phyloP scores from a whole-genome alignment of 116 monocot genomes.

The Iris pallida region DNA sequence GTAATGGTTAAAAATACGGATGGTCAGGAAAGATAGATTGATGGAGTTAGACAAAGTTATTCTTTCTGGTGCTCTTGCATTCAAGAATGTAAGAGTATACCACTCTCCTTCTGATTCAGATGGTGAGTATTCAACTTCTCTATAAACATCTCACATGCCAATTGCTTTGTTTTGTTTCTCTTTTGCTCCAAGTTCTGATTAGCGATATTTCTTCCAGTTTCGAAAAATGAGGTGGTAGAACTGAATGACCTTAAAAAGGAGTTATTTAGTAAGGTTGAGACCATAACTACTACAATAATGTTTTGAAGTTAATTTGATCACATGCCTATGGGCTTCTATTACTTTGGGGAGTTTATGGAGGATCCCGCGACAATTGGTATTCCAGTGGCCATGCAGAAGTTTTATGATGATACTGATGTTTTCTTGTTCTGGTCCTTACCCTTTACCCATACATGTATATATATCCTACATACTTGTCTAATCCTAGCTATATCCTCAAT shows the following conservation, averaged over 20 bases:
- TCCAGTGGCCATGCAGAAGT: conserved; percentile 59
- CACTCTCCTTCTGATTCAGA: conserved; percentile 18
- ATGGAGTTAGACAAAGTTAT: conserved; percentile 49
- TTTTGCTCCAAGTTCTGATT: conserved; percentile 4
- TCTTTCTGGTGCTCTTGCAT: conserved; percentile 36
- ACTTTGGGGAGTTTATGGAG: conserved; percentile 51
- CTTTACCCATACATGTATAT: too few relatives aligned
- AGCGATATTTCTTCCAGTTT: conserved; percentile 12
- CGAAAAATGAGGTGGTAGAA: conserved; percentile 28
- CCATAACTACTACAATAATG: conserved; percentile 46
- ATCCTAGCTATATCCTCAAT: too few relatives aligned
- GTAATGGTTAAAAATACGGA: conserved; percentile 21
- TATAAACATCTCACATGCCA: neutral
- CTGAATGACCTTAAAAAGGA: conserved; percentile 39
- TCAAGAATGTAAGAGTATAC: conserved; percentile 38
- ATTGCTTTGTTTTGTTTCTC: neutral
- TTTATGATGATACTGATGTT: conserved; percentile 39
- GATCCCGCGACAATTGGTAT: conserved; percentile 44
- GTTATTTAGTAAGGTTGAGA: conserved; percentile 39
- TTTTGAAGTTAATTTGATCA: conserved; percentile 41
- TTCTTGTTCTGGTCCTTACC: conserved; percentile 55
- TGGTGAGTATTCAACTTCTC: conserved; percentile 12
- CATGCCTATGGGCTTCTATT: conserved; percentile 41
- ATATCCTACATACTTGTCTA: too few relatives aligned
- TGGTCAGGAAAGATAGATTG: conserved; percentile 16